Evolutionary conservation across 2,329 filamentous ascomycete species (phyloP).

Genomic region (Colletotrichum limetticola): DNA sequence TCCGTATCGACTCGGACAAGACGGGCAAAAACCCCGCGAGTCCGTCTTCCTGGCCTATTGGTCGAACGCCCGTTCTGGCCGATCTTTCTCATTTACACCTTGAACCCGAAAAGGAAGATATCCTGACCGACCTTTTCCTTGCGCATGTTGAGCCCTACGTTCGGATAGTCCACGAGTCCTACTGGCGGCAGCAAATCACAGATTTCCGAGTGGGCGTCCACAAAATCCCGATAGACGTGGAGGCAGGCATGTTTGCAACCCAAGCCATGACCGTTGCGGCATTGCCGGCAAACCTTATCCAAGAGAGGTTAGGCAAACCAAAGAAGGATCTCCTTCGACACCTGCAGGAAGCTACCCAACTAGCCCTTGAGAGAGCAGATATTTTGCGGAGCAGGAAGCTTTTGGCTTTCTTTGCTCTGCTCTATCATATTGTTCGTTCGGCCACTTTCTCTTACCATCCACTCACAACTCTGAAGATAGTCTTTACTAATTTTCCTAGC

Average conservation of each 20-base stretch:
- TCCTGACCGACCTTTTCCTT: slow-evolving; percentile 26
- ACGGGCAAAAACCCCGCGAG: slow-evolving; percentile 23
- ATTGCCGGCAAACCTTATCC: slow-evolving; percentile 7
- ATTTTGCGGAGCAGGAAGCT: slow-evolving; percentile 27
- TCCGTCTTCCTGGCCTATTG: slow-evolving; percentile 26
- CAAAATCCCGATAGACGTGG: slow-evolving; percentile 23
- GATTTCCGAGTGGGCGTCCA: slow-evolving; percentile 31
- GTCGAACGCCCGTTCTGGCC: slow-evolving; percentile 4
- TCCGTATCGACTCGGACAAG: slow-evolving; percentile 24
- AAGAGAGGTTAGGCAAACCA: slow-evolving; percentile 11
- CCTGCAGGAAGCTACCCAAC: slow-evolving; percentile 20
- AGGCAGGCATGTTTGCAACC: slow-evolving; percentile 24
- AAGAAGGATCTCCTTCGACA: slow-evolving; percentile 19
- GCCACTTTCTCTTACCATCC: not conserved
- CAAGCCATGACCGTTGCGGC: slow-evolving; percentile 34
- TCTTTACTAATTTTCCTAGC: not conserved
- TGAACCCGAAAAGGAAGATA: slow-evolving; percentile 26
- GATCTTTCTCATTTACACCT: slow-evolving; percentile 27
- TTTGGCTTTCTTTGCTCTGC: slow-evolving; percentile 19
- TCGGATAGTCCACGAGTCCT: slow-evolving; percentile 15
- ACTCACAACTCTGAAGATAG: not conserved
- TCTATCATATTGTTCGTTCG: slow-evolving; percentile 26
- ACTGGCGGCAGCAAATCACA: slow-evolving; percentile 32
- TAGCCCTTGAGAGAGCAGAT: slow-evolving; percentile 27
- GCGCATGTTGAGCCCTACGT: slow-evolving; percentile 28